Conservation (phyloP, 1,284 basidiomycete genomes). For the Sporisorium reilianum region DNA sequence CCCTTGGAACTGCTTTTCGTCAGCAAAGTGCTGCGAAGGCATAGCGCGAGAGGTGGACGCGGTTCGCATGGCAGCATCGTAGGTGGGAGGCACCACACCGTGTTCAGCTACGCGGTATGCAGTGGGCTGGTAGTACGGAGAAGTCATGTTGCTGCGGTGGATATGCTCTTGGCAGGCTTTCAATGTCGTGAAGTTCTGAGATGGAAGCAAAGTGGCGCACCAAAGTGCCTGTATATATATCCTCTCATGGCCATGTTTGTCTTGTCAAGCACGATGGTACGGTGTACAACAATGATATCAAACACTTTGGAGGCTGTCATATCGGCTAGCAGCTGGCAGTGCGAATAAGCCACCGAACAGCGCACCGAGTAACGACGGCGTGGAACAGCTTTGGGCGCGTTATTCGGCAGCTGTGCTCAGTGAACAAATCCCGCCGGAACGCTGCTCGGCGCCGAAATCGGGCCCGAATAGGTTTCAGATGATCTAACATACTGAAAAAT, state of each 20-base stretch:
- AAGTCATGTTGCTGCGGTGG: not conserved
- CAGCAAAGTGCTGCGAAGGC: not conserved
- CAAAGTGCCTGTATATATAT: not conserved
- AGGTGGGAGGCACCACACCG: constrained; percentile 15
- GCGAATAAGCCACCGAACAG: constrained; percentile 16
- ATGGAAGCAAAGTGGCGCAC: not conserved
- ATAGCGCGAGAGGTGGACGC: not conserved
- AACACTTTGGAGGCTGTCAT: not conserved
- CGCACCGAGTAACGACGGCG: not conserved
- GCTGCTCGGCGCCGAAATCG: constrained; percentile 13
- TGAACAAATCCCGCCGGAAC: not conserved
- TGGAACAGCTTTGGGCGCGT: not conserved
- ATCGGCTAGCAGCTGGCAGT: not conserved
- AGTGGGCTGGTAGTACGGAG: not conserved
- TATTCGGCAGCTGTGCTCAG: not conserved
- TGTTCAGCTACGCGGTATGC: not conserved
- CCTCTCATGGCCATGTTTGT: too few relatives aligned
- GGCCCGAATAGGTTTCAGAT: not conserved
- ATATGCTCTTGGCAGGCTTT: not conserved
- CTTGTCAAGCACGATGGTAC: too few relatives aligned
- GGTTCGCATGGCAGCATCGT: constrained; percentile 2
- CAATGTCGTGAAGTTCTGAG: not conserved
- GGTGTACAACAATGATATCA: not conserved
- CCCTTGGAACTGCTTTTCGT: constrained; percentile 3
- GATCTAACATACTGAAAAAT: constrained; percentile 1